Evolutionary conservation across 805 yeast species (phyloP), one percentile per base, ranked within the genome.

Genomic region (Saturnispora bothae): DNA sequence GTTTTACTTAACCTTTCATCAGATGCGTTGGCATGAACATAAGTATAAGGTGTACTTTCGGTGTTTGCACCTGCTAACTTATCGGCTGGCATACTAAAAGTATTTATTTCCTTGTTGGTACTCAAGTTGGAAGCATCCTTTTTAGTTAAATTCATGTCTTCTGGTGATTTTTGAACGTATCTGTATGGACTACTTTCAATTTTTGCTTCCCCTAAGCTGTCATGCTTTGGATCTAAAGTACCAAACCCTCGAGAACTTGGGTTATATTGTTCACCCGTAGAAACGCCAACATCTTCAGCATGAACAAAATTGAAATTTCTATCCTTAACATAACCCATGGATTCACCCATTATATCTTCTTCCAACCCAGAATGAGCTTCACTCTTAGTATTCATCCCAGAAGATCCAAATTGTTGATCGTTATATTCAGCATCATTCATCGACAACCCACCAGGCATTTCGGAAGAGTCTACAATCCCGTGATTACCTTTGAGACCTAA

Each of bases 11-110:
- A 31, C 25, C 34, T 31, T 3, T 26, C 4, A 8, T 30, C 31
- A n/a, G 38, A 23, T 4, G 23, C 18, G 4, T 30, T 30, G 21
- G 42, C 28, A 32, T 41, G 43, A 14, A 43, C 39, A 31, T 41
- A 14, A 13, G 44, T 34, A 18, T 43, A 43, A 2, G 43, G 43
- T 5, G 36, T 35, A 2, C 31, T 33, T 26, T 33, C 31, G 3
- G 31, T 33, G 2, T 26, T 25, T 14, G 36, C 31, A 19, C 31
- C 36, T 19, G 31, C 31, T 20, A 26, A 33, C 4, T 16, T 33
- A 12, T 33, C 31, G 19, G 23, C 29, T 13, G 21, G 25, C 14
- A 19, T 7, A 23, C n/a, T 18, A 3, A 14, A 16, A 10, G 16
- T 13, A n/a, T 10, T 14, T 19, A 21, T 14, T 6, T 8, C 10